phyloP scores from a whole-genome alignment of 768 basidiomycete species.

The Rhizopogon salebrosus region DNA sequence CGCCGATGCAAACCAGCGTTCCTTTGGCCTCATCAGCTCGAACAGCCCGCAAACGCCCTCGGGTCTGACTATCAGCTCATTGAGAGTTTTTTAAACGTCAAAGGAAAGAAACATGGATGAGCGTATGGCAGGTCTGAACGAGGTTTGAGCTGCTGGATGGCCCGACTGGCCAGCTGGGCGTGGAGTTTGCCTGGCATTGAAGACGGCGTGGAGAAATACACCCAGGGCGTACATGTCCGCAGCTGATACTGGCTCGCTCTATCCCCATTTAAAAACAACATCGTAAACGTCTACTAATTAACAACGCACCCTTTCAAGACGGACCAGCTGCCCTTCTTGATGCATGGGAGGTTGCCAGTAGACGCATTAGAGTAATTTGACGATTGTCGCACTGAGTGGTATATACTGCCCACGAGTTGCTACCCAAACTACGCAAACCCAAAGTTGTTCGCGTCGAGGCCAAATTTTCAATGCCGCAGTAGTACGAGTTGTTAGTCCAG shows the following conservation, averaged over 20 bases:
- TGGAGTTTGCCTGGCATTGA: conserved; percentile 77
- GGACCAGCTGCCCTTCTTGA: conserved; percentile 86
- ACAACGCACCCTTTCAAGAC: conserved; percentile 67
- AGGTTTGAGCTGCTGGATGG: conserved; percentile 67
- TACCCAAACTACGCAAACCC: no score
- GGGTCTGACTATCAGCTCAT: conserved; percentile 59
- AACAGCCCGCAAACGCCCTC: conserved; percentile 89
- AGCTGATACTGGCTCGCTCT: conserved; percentile 49
- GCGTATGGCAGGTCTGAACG: conserved; percentile 76
- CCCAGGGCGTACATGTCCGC: conserved; percentile 88
- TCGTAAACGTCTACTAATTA: not conserved
- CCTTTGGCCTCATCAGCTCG: conserved; percentile 93
- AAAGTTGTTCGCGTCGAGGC: no score
- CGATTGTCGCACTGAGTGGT: no score
- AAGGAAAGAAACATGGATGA: conserved; percentile 67
- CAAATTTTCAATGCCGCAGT: no score
- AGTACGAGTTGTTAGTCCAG: no score
- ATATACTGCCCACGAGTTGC: no score
- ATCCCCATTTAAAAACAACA: conserved; percentile 1
- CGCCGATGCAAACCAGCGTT: conserved; percentile 72
- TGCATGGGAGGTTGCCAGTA: no score
- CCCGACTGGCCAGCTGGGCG: conserved; percentile 66
- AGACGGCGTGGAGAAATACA: conserved; percentile 77
- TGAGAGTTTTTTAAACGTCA: no score
- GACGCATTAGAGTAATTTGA: no score